These are phyloP conservation scores for Trichoderma orchidacearum DNA, from an alignment of 495 filamentous ascomycete species.

Conservation along the genomic window DNA sequence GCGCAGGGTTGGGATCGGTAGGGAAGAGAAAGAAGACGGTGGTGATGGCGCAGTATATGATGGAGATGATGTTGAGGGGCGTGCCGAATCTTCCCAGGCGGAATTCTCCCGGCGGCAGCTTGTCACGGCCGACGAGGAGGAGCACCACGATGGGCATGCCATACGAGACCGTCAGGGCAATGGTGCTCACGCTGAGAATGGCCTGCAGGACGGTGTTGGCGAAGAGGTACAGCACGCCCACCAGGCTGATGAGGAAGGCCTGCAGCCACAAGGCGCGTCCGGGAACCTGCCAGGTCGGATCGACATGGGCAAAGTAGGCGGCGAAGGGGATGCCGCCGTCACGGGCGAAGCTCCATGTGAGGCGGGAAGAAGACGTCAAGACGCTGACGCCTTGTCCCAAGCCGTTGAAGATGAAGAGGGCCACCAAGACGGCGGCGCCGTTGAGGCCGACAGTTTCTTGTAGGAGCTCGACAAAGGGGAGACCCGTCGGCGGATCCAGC, in stretches of 20 bases:
- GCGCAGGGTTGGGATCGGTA: conserved; percentile 19
- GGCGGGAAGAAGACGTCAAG: conserved; percentile 12
- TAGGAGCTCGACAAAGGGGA: conserved; percentile 30
- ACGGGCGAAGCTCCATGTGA: conserved; percentile 27
- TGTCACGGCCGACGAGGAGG: conserved; percentile 24
- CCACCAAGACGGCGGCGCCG: conserved; percentile 15
- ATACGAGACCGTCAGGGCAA: conserved; percentile 31
- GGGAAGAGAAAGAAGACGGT: conserved; percentile 35
- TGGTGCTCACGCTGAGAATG: conserved; percentile 32
- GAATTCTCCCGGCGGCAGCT: conserved; percentile 25
- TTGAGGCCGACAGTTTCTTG: conserved; percentile 5
- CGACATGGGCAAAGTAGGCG: conserved; percentile 26
- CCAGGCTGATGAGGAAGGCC: conserved; percentile 24
- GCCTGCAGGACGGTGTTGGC: conserved; percentile 30
- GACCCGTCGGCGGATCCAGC: conserved; percentile 18
- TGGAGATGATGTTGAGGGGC: conserved; percentile 22
- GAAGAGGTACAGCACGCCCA: conserved; percentile 32
- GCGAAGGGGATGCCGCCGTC: conserved; percentile 18
- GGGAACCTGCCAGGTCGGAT: conserved; percentile 18
- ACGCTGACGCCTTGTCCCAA: conserved; percentile 3
- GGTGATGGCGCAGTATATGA: conserved; percentile 28
- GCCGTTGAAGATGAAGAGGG: conserved; percentile 36
- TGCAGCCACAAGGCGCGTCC: conserved; percentile 31
- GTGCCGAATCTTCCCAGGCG: conserved; percentile 19
- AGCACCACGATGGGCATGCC: conserved; percentile 25